Evolutionary conservation across 352 stramenopile genomes (phyloP), one percentile per base, ranked within the genome.

Genomic region (Globisporangium ultimum): DNA sequence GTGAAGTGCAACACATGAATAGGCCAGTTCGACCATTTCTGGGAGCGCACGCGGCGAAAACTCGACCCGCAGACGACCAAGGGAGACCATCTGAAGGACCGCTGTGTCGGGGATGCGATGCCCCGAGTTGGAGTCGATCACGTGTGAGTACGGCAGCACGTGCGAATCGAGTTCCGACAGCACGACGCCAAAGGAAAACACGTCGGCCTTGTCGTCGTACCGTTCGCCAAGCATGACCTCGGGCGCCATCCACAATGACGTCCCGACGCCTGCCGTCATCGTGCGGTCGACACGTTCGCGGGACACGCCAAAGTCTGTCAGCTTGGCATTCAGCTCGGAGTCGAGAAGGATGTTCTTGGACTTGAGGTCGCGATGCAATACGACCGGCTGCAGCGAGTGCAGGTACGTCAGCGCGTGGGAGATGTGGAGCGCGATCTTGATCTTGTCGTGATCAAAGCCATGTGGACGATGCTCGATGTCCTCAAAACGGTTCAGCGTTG

Each of bases 391-490:
- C 28, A 36, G 28, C 28, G 28, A 36, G 28, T 36, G 28, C 28
- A 36, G 9, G 28, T 36, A 36, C 28, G 28, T 61, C 11, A 84
- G 60, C 12, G 62, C 74, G 24, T 75, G 21, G 4, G 55, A 67
- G 8, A 84, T 62, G 32, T 81, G 61, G 15, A 79, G 49, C 7
- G 74, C 71, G 43, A 84, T 80, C 45, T 67, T 65, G 10, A 84
- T 61, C 65, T 86, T 85, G 45, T 78, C 71, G 18, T 68, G 50
- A 42, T 77, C 70, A 41, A 77, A 78, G 43, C 72, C 72, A 6
- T 57, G 67, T 9, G 72, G 53, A 2, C 61, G 58, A 38, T 66
- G 61, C 32, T 72, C 64, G 21, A 61, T 40, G 7, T 72, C 50
- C 18, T 70, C 61, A 24, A 71, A 76, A n/a, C 54, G 64, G 40